Base-by-base conservation (phyloP, 257 asterid genomes). In the Petunia secreta region DNA sequence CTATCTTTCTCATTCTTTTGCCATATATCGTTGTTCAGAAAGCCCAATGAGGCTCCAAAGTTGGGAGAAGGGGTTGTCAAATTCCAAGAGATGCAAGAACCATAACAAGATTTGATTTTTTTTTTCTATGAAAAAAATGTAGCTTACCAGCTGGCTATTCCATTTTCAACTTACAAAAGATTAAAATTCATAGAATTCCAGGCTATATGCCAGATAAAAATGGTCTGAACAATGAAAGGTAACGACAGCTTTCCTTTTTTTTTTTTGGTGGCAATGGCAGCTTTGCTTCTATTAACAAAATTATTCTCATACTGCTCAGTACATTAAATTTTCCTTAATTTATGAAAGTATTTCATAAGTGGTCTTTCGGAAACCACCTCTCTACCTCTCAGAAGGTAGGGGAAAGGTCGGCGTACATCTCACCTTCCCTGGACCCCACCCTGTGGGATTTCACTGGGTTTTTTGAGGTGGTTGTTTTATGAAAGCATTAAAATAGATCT, bases 201-300 rank as follows among this genome's bases (percentile, higher is more conserved):
- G 75, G n/a, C 40, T 67, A 46, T 16, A 48, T 3, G 16, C 58
- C 40, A 69, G 76, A 69, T 16, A 25, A 69, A 69, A 46, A 16
- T 69, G 41, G 41, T 68, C 41, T 69, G 25, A n/a, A 44, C 58
- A 68, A 68, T 68, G 58, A 69, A 46, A 41, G 15, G 25, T 25
- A 25, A 25, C 25, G 25, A 25, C 25, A 25, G 25, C 25, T 25
- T 25, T 25, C 25, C 25, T 25, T 25, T 25, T 25, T 25, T 25
- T 25, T 25, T 25, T 25, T 25, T 25, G 25, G 25, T 25, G 25
- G 75, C n/a, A n/a, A 46, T 44, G 15, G 4, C 5, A 71, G 25
- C 8, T 71, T 69, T 16, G 25, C 43, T 34, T 46, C 1, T 48
- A 44, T 71, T 43, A 43, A 38, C 40, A 69, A 69, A 46, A 69